Evolutionary conservation across 257 asterid genomes (phyloP).

Genomic region (Plectranthus barbatus): DNA sequence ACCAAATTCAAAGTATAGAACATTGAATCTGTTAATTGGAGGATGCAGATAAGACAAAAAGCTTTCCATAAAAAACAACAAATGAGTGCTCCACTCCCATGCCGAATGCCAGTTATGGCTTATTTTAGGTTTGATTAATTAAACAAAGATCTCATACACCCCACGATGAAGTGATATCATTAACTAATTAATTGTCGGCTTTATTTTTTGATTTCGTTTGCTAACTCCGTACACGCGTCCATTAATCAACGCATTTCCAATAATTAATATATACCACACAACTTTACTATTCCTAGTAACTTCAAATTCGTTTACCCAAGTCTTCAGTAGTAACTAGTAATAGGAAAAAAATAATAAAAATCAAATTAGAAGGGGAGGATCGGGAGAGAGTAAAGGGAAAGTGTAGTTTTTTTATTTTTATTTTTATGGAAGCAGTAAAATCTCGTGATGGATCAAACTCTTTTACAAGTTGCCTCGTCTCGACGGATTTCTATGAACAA

Average conservation of each 20-base stretch:
- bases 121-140: background rate
- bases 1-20: background rate
- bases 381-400: no score
- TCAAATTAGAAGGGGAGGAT: no score
- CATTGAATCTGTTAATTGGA: background rate
- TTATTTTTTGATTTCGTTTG: background rate
- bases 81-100: constrained; percentile 13
- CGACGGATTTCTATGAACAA: no score
- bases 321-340: no score
- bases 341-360: no score
- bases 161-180: background rate
- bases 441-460: no score
- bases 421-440: no score
- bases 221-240: no score
- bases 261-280: background rate
- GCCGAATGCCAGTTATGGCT: background rate
- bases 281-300: no score
- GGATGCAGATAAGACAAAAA: background rate
- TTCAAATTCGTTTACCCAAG: no score
- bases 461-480: no score
- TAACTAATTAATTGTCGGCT: constrained; percentile 19
- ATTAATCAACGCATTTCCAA: background rate
- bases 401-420: no score
- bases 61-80: background rate
- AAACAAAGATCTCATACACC: background rate